A percentile compares a stretch with the other conserved stretches of the same genome.
Conservation (phyloP, 768 basidiomycete genomes). For the Serendipita indica region DNA sequence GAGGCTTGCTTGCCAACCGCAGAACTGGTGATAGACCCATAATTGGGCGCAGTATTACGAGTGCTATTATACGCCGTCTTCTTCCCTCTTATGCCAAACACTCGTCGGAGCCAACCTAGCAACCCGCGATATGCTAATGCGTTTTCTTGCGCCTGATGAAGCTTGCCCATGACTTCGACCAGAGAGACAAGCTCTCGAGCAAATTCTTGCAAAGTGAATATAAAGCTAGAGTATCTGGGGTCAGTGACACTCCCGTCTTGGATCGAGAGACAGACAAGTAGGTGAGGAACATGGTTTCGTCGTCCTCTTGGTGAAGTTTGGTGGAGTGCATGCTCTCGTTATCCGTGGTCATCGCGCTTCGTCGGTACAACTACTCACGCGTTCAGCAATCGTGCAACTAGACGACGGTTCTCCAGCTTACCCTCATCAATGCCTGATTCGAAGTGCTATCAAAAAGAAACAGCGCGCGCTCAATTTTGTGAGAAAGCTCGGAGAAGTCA, state of each 20-base stretch:
- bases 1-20: background rate
- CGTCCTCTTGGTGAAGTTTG: conserved; percentile 31
- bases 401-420: background rate
- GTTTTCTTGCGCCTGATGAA: conserved; percentile 49
- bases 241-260: background rate
- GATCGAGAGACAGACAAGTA: conserved; percentile 58
- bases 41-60: background rate
- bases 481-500: conserved; percentile 50
- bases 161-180: conserved; percentile 67
- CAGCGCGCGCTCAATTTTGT: conserved; percentile 52
- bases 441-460: conserved; percentile 68
- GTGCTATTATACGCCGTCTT: conserved; percentile 12
- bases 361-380: conserved; percentile 37
- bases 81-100: conserved; percentile 6
- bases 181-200: conserved; percentile 67
- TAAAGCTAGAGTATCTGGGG: conserved; percentile 49
- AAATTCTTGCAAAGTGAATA: conserved; percentile 94
- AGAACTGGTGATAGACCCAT: background rate
- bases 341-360: conserved; percentile 22
- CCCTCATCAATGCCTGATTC: conserved; percentile 63
- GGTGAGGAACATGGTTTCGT: conserved; percentile 75
- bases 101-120: background rate
- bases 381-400: background rate
- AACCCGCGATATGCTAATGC: conserved; percentile 22
- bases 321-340: background rate